These are phyloP conservation scores for Maudiozyma humilis DNA, from an alignment of 1,139 yeast genomes.

Conservation along the genomic window DNA sequence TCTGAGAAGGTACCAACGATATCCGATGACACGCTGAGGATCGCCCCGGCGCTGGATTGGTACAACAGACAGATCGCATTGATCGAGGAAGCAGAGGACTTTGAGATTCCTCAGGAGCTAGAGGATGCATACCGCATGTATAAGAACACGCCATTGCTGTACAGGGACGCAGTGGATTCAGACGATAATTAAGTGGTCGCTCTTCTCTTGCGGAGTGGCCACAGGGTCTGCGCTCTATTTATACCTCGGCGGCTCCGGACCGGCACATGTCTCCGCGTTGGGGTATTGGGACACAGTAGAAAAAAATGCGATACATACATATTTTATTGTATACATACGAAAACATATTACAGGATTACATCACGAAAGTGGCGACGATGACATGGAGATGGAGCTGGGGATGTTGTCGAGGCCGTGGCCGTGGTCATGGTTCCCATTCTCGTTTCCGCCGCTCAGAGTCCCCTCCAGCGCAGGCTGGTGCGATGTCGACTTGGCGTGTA, in stretches of 20 bases:
- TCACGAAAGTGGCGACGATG: constrained; percentile 3
- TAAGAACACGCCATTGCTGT: constrained; percentile 25
- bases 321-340: not conserved
- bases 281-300: not conserved
- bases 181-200: not conserved
- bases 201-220: too few relatives aligned
- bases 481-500: constrained; percentile 2
- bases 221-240: too few relatives aligned
- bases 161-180: constrained; percentile 17
- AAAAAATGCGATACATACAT: not conserved
- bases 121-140: constrained; percentile 23
- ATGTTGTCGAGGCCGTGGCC: not conserved
- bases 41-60: constrained; percentile 24
- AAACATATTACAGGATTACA: not conserved
- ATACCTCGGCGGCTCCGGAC: too few relatives aligned
- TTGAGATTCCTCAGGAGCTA: constrained; percentile 24
- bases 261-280: not conserved
- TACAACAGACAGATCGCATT: constrained; percentile 22
- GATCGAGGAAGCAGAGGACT: constrained; percentile 10
- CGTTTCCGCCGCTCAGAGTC: not conserved
- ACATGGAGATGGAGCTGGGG: not conserved
- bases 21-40: constrained; percentile 15
- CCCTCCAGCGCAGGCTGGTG: not conserved
- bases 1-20: constrained; percentile 10
- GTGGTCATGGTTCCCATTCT: too few relatives aligned